Evolutionary conservation across 2,329 filamentous ascomycete species (phyloP).

Genomic region (Botrytis medusae): DNA sequence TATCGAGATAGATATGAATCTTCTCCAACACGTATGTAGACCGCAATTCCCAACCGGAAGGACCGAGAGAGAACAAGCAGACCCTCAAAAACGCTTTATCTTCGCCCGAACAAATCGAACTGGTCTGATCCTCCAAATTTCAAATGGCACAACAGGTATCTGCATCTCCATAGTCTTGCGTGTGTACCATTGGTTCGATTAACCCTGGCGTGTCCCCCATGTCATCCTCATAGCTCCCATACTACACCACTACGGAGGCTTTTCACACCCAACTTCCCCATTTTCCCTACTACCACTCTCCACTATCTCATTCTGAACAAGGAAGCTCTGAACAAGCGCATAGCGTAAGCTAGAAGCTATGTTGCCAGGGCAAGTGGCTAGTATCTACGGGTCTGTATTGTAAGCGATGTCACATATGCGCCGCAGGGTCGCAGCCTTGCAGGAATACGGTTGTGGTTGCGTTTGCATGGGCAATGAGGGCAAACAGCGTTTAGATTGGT

Average conservation of each 20-base stretch:
- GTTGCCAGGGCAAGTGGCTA: neutral
- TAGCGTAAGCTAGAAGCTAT: neutral
- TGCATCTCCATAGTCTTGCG: neutral
- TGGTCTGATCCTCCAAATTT: slow-evolving; percentile 14
- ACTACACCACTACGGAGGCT: neutral
- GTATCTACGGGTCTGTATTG: neutral
- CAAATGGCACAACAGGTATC: slow-evolving; percentile 7
- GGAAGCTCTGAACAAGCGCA: slow-evolving; percentile 2
- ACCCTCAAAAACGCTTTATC: neutral
- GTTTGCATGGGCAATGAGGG: slow-evolving; percentile 1
- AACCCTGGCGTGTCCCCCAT: neutral
- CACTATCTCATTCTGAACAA: neutral
- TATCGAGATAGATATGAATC: slow-evolving; percentile 5
- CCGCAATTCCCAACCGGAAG: neutral
- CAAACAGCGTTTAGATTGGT: neutral
- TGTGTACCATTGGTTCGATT: neutral
- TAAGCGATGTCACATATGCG: slow-evolving; percentile 5
- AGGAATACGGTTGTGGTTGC: slow-evolving; percentile 21
- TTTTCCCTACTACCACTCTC: neutral
- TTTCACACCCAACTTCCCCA: neutral
- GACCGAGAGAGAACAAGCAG: slow-evolving; percentile 2
- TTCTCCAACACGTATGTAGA: neutral
- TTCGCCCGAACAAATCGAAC: neutral
- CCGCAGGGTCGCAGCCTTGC: slow-evolving; percentile 15
- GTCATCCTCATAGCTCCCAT: neutral